Evolutionary conservation across 2,329 filamentous ascomycete genomes (phyloP), one percentile per base, ranked within the genome.

Genomic region (Phialocephala subalpina): DNA sequence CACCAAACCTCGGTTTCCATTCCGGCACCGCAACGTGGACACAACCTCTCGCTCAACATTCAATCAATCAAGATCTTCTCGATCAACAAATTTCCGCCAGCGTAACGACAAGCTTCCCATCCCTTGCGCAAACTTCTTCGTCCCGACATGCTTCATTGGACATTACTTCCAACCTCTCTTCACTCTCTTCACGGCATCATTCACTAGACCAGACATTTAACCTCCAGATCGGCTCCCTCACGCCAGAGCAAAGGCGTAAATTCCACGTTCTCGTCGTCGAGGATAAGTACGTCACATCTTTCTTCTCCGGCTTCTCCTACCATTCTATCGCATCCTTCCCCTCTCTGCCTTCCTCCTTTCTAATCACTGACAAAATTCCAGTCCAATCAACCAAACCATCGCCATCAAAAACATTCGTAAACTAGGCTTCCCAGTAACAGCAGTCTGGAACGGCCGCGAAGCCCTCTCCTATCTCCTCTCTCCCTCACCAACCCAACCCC

Each of bases 401-500:
- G 70, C 73, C 11, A 55, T 71, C 4, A 70, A 69, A 49, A 73
- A 63, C 11, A 66, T 73, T n/a, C 67, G 65, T 35, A 73, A 70
- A 55, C 60, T 74, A 3, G 71, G 70, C 16, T 74, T 74, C 49
- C 56, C 67, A 16, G 69, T 67, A 35, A 69, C 63, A 18, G 71
- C 73, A 6, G 68, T 71, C 33, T 73, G 72, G 69, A 74, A 74
- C 12, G 73, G 71, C n/a, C 65, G 61, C 16, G 73, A 74, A 69
- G 71, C 71, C 1, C 64, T 73, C n/a, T 62, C 66, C 7, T 74
- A 73, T 60, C 64, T 71, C 22, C 67, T 68, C 1, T 62, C 55
- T 9, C 65, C 71, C 20, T 67, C 65, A 2, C 11, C 66, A 16
- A 27, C 61, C 2, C 65, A 69, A 47, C 72, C 72, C 2, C 55